phyloP scores from a whole-genome alignment of 2,329 filamentous ascomycete species.

The Capronia americana region DNA sequence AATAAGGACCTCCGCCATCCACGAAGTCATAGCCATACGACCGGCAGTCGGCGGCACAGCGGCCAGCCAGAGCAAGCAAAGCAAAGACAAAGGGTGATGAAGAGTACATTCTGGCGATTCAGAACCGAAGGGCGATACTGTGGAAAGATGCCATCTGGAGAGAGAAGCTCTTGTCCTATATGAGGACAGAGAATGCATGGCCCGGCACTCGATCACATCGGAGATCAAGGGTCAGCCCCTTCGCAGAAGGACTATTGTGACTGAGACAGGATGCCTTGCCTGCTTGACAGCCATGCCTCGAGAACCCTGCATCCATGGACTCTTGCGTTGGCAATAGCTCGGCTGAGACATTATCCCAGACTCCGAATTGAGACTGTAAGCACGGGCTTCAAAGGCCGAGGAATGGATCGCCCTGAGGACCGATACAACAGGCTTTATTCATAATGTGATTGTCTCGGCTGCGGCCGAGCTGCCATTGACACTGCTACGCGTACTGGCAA shows the following conservation, averaged over 20 bases:
- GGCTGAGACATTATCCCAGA: constrained; percentile 24
- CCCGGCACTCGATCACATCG: constrained; percentile 1
- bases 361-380: neutral
- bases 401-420: constrained; percentile 13
- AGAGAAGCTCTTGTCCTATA: constrained; percentile 16
- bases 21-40: constrained; percentile 38
- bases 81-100: constrained; percentile 5
- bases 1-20: constrained; percentile 37
- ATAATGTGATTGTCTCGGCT: constrained; percentile 18
- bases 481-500: neutral
- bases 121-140: constrained; percentile 8
- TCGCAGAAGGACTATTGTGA: neutral
- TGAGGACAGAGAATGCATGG: constrained; percentile 6
- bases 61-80: constrained; percentile 23
- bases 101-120: constrained; percentile 26
- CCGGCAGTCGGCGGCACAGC: constrained; percentile 29
- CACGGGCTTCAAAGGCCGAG: neutral
- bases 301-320: constrained; percentile 7
- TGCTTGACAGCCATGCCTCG: constrained; percentile 1
- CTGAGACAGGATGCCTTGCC: constrained; percentile 17
- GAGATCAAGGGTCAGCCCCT: constrained; percentile 10
- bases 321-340: constrained; percentile 2
- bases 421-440: neutral
- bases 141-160: neutral
- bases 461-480: neutral